Evolutionary conservation across 2,329 filamentous ascomycete genomes (phyloP).

Genomic region (Penicillium occitanis): DNA sequence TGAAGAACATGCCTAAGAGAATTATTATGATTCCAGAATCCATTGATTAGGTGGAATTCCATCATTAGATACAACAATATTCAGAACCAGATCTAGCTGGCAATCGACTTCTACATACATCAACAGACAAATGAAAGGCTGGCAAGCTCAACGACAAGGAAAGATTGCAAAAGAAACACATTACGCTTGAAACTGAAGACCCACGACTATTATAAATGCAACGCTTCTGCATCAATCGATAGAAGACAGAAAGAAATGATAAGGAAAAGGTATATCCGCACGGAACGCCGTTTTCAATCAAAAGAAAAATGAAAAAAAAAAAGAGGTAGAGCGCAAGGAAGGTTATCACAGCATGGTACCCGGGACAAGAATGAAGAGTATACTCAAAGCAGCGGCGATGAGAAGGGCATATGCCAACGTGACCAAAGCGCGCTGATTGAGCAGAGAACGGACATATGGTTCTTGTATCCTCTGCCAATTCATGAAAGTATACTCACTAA

Average conservation of each 20-base stretch:
- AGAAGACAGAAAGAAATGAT: background rate
- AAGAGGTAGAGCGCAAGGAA: background rate
- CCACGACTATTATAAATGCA: conserved; percentile 13
- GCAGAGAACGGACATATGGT: conserved; percentile 82
- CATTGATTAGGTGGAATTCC: background rate
- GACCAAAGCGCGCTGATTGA: conserved; percentile 79
- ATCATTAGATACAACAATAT: background rate
- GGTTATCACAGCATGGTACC: conserved; percentile 53
- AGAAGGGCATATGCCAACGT: conserved; percentile 73
- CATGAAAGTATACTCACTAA: conserved; percentile 96
- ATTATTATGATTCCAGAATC: background rate
- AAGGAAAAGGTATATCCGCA: conserved; percentile 19
- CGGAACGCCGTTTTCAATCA: conserved; percentile 12
- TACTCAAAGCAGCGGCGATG: conserved; percentile 76
- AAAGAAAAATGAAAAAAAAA: background rate
- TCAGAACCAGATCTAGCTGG: conserved; percentile 11
- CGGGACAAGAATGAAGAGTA: conserved; percentile 92
- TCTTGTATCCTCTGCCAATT: conserved; percentile 85
- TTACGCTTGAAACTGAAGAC: background rate
- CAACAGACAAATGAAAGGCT: background rate
- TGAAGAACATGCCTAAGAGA: background rate
- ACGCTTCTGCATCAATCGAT: conserved; percentile 7
- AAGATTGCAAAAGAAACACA: background rate
- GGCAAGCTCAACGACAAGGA: background rate
- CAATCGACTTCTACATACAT: conserved; percentile 7